phyloP scores from a whole-genome alignment of 2,329 filamentous ascomycete genomes.

The Raffaelea arxii region DNA sequence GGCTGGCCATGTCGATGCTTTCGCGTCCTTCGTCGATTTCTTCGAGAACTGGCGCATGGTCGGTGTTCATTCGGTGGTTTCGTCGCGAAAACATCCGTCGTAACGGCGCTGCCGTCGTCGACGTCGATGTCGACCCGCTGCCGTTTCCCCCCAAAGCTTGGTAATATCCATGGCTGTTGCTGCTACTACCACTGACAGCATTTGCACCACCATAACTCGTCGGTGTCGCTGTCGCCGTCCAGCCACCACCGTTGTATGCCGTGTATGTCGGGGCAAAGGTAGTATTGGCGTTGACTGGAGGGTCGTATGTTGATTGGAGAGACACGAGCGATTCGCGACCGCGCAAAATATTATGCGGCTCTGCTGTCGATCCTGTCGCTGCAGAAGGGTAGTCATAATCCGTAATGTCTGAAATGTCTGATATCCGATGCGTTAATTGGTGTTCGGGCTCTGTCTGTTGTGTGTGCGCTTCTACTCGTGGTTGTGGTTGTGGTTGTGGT shows the following conservation, averaged over 20 bases:
- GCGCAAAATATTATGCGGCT: conserved; percentile 14
- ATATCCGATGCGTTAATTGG: conserved; percentile 13
- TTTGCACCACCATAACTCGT: not conserved
- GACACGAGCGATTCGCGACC: conserved; percentile 30
- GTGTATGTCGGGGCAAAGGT: not conserved
- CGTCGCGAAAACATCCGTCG: conserved; percentile 7
- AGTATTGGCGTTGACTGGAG: conserved; percentile 4
- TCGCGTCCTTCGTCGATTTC: conserved; percentile 20
- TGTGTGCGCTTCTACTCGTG: no score
- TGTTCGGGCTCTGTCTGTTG: conserved; percentile 1
- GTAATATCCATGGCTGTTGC: not conserved
- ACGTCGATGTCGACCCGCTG: not conserved
- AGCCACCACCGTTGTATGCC: not conserved
- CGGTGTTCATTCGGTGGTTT: conserved; percentile 10
- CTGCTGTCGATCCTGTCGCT: not conserved
- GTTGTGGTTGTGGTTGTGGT: not conserved
- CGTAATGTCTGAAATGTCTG: conserved; percentile 20
- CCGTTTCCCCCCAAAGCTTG: not conserved
- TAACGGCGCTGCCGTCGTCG: not conserved
- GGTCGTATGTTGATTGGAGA: conserved; percentile 20
- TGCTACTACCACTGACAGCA: not conserved
- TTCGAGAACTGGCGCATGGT: conserved; percentile 23
- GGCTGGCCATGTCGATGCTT: conserved; percentile 24
- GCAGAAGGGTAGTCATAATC: conserved; percentile 16
- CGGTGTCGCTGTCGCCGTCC: not conserved